These are phyloP conservation scores for Solanum chiquidenum DNA, from an alignment of 257 asterid genomes.

Conservation along the genomic window DNA sequence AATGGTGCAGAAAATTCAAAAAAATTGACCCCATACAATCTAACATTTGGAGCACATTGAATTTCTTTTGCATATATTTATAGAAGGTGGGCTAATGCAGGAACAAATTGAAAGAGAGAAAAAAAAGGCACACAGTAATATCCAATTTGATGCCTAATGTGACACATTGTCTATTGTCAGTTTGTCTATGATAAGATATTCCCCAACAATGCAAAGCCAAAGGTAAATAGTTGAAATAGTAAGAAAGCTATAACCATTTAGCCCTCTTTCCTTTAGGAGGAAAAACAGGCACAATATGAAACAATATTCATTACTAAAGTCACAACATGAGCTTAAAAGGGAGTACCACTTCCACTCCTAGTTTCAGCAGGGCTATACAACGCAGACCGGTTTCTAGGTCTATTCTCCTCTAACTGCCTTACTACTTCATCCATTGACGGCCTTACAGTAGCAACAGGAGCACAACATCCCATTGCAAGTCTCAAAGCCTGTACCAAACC, in stretches of 20 bases:
- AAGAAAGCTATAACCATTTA: background rate
- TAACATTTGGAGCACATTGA: background rate
- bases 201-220: background rate
- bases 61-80: background rate
- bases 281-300: conserved; percentile 4
- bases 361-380: conserved; percentile 94
- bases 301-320: conserved; percentile 16
- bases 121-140: background rate
- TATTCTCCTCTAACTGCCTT: conserved; percentile 89
- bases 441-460: conserved; percentile 79
- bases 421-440: conserved; percentile 94
- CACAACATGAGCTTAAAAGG: conserved; percentile 41
- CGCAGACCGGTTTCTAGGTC: conserved; percentile 95
- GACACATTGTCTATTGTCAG: background rate
- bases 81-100: background rate
- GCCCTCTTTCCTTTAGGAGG: conserved; percentile 9
- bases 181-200: background rate
- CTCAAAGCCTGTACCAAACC: conserved; percentile 90
- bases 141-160: background rate
- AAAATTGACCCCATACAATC: background rate
- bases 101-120: background rate
- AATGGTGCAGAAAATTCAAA: background rate
- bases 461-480: conserved; percentile 98
- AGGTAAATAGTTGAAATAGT: background rate
- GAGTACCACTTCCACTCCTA: conserved; percentile 94